Evolutionary conservation across 176 grass and related monocot species (phyloP), one percentile per base, ranked within the genome.

Genomic region (Poa pratensis): DNA sequence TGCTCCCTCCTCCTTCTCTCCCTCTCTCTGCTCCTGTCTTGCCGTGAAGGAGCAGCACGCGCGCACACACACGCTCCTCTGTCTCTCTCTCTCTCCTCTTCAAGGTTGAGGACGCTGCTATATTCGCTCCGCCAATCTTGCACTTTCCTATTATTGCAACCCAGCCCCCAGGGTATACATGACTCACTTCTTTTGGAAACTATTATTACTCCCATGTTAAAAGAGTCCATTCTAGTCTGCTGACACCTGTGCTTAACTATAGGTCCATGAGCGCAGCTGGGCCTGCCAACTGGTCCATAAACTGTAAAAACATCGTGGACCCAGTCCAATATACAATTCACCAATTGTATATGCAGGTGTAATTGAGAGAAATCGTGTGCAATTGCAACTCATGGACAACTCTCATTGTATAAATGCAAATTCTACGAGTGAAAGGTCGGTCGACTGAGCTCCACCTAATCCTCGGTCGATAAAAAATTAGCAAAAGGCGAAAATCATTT

Each of bases 141-240:
- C 0, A 18, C 46, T 86, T 86, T 69, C 66, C 80, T 79, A 51
- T 84, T 73, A 87, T 92, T 86, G 67, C 83, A 89, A 43, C 5
- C 5, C 12, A 55, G 48, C 62, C 24, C 75, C 51, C 13, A 23
- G 4, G 16, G 5, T 71, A 22, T 40, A 18, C 20, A 53, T 34
- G 8, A 51, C 45, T 78, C 5, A 7, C 64, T 82, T 10, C 15
- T 46, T 90, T 82, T 55, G 54, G 79, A 59, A 34, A 20, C 53
- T 61, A 32, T 18, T 42, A 42, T 4, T 79, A 58, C 39, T 71
- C 10, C 0, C 0, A 8, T 57, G 50, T 60, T 40, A 75, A 69
- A 80, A 20, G 14, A 59, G 87, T 84, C 81, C 7, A 71, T 6
- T 14, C n/a, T 26, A 45, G 15, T 30, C n/a, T 50, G 12, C 30